Evolutionary conservation across 345 rosid species (phyloP), one percentile per base, ranked within the genome.

Genomic region (Erucastrum elatum): DNA sequence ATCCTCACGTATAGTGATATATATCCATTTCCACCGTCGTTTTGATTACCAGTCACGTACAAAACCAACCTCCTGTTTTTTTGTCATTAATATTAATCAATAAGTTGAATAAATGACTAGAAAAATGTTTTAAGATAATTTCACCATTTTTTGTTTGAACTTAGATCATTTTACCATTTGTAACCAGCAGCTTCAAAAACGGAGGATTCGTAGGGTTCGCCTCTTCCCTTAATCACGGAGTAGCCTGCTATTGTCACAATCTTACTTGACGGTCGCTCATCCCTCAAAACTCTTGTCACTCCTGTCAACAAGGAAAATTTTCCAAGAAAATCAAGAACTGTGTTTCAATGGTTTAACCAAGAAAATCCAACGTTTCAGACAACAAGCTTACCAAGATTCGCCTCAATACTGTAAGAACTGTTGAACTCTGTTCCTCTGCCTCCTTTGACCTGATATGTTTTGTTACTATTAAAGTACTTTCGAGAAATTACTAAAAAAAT

Each of bases 101-200:
- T 29, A 29, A 29, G 31, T 29, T 29, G 31, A 29, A 29, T 29
- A 29, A 29, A 29, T 29, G 31, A 3, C 3, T 2, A 29, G 31
- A 29, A 29, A 29, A 29, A 29, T 29, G 31, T 29, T 29, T 2
- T 21, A 21, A 29, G 31, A 29, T 29, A 3, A 29, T 29, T 29
- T 4, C 1, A 34, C 87, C 86, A 86, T 84, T 83, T 84, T 21
- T 21, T 21, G 21, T 21, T 21, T 21, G 21, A 21, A 21, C 21
- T 21, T 21, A 29, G 31, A 29, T 29, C 31, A 29, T 29, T 29
- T 4, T 5, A 34, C 87, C 86, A 86, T 84, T 83, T 84, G 78
- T 83, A 74, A 53, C 81, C 81, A 13, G 63, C 34, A 58, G 79
- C 66, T 61, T 83, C 81, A 77, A 87, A 87, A 29, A 35, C 79